Evolutionary conservation across 78 protist species (phyloP).

Genomic region (Planoprotostelium fungivorum): DNA sequence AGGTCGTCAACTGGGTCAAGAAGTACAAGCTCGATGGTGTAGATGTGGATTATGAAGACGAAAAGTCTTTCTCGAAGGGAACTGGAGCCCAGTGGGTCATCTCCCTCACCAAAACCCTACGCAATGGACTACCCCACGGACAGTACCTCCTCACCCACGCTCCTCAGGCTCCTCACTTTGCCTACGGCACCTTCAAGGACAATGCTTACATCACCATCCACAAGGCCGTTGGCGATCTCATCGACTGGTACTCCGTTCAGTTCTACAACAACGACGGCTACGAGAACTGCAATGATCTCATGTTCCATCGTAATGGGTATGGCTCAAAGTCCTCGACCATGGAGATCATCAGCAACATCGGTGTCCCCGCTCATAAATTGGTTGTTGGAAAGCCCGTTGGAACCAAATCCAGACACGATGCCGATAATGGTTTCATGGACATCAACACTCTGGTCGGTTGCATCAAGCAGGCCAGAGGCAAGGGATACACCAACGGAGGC

Average conservation of each 20-base stretch:
- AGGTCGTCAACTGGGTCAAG: neutral
- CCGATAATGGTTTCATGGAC: neutral
- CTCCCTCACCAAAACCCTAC: neutral
- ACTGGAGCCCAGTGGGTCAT: neutral
- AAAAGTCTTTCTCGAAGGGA: neutral
- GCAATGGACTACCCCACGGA: neutral
- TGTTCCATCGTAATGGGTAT: neutral
- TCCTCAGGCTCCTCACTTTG: neutral
- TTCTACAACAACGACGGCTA: neutral
- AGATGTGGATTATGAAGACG: neutral
- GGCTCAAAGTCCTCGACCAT: neutral
- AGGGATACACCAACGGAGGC: neutral
- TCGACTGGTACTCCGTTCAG: neutral
- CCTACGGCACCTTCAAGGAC: neutral
- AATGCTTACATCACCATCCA: neutral
- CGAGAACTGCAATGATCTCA: neutral
- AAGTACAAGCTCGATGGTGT: neutral
- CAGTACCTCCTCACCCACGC: neutral
- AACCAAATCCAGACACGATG: neutral
- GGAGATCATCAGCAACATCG: neutral
- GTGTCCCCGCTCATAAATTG: neutral
- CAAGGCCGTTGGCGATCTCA: neutral
- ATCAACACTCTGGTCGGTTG: neutral
- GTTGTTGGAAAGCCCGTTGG: neutral
- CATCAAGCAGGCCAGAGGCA: neutral